phyloP scores from a whole-genome alignment of 2,329 filamentous ascomycete genomes.

The Pseudogymnoascus sp. region DNA sequence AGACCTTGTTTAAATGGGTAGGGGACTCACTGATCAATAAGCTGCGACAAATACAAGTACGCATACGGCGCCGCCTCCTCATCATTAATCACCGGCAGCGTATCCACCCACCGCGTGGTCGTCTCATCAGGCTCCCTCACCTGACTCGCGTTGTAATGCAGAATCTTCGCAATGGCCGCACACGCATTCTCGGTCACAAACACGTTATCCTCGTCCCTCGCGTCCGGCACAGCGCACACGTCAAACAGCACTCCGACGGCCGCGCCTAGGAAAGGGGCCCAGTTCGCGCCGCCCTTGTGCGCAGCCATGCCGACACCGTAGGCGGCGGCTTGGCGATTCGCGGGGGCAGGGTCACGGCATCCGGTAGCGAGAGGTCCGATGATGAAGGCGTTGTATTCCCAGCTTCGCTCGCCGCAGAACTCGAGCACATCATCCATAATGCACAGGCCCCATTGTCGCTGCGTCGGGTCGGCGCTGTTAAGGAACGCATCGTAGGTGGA shows the following conservation, averaged over 20 bases:
- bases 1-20: neutral
- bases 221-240: conserved; percentile 69
- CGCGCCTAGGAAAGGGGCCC: conserved; percentile 78
- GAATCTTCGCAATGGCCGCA: conserved; percentile 90
- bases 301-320: conserved; percentile 95
- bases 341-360: conserved; percentile 75
- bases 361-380: conserved; percentile 79
- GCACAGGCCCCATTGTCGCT: conserved; percentile 97
- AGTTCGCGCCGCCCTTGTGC: conserved; percentile 78
- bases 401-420: conserved; percentile 86
- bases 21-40: conserved; percentile 82
- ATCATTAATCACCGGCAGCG: conserved; percentile 84
- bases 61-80: conserved; percentile 96
- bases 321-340: conserved; percentile 89
- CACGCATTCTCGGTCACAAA: conserved; percentile 98
- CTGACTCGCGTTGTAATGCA: conserved; percentile 77
- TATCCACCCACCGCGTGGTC: conserved; percentile 79
- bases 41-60: conserved; percentile 80
- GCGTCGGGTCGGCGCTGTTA: conserved; percentile 71
- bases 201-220: conserved; percentile 83
- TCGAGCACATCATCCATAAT: conserved; percentile 98
- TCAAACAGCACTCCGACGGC: conserved; percentile 78
- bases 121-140: conserved; percentile 70
- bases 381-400: conserved; percentile 78
- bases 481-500: conserved; percentile 81